phyloP scores from a whole-genome alignment of 75 land plant genomes.

The Ceratopteris richardii region DNA sequence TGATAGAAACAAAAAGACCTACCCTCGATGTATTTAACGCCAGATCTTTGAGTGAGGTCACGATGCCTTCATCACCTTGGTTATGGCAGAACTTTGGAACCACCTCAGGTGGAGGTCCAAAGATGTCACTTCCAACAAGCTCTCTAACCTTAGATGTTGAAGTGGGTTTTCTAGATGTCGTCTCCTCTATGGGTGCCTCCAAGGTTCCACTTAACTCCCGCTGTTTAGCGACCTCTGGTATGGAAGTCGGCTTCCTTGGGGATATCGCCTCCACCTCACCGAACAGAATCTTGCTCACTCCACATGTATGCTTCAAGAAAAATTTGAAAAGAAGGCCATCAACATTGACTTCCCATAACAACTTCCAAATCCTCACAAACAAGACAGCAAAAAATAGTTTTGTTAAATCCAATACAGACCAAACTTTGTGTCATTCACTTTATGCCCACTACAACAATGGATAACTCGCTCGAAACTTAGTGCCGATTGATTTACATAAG shows the following conservation, averaged over 20 bases:
- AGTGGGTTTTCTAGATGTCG: constrained; percentile 32
- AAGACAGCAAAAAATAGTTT: too few species aligned
- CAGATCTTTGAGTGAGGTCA: neutral
- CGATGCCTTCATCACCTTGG: constrained; percentile 1
- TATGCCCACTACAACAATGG: too few species aligned
- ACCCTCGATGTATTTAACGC: neutral
- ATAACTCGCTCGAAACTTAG: too few species aligned
- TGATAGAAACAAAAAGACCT: neutral
- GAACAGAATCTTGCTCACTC: constrained; percentile 78
- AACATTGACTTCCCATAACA: too few species aligned
- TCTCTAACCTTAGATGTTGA: constrained; percentile 77
- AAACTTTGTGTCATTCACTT: too few species aligned
- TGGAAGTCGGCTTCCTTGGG: constrained; percentile 71
- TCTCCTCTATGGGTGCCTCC: constrained; percentile 38
- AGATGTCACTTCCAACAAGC: constrained; percentile 79
- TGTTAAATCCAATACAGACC: neutral
- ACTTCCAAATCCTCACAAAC: too few species aligned
- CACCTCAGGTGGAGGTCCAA: constrained; percentile 69
- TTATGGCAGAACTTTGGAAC: constrained; percentile 23
- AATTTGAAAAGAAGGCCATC: neutral
- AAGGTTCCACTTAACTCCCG: constrained; percentile 78
- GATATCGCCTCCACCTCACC: constrained; percentile 58
- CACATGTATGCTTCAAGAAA: constrained; percentile 39
- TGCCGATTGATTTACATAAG: too few species aligned
- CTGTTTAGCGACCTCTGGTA: constrained; percentile 92